A percentile compares a stretch with the other conserved stretches of the same genome.
These are phyloP conservation scores for Solanum hybrid DNA, from an alignment of 305 asterid species.

Conservation along the genomic window DNA sequence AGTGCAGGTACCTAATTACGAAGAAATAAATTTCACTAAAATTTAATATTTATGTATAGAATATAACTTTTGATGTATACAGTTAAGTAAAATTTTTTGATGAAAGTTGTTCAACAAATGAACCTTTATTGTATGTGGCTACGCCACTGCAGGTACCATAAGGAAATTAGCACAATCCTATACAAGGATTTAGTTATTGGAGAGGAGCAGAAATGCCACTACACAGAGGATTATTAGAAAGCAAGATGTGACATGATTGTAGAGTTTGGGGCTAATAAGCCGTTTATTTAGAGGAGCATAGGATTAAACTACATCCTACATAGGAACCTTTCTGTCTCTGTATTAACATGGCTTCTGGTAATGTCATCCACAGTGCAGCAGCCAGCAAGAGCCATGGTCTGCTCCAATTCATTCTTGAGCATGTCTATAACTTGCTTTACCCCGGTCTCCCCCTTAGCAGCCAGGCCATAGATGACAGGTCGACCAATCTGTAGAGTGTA, in stretches of 20 bases:
- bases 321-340: constrained; percentile 19
- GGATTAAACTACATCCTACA: constrained; percentile 27
- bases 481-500: constrained; percentile 42
- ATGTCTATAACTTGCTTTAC: constrained; percentile 37
- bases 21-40: neutral
- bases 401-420: constrained; percentile 57
- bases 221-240: neutral
- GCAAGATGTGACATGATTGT: neutral
- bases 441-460: constrained; percentile 50
- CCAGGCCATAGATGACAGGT: constrained; percentile 48
- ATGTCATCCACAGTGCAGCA: constrained; percentile 42
- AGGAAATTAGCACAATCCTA: neutral
- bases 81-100: neutral
- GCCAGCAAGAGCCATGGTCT: constrained; percentile 57
- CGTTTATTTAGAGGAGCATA: neutral
- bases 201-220: neutral
- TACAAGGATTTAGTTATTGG: neutral
- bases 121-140: neutral
- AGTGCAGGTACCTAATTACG: neutral
- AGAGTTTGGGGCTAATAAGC: neutral
- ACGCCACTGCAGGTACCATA: neutral
- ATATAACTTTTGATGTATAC: neutral
- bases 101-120: neutral
- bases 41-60: neutral
- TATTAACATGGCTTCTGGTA: constrained; percentile 35